phyloP scores from a whole-genome alignment of 2,329 filamentous ascomycete species.

The Colletotrichum theobromicola region DNA sequence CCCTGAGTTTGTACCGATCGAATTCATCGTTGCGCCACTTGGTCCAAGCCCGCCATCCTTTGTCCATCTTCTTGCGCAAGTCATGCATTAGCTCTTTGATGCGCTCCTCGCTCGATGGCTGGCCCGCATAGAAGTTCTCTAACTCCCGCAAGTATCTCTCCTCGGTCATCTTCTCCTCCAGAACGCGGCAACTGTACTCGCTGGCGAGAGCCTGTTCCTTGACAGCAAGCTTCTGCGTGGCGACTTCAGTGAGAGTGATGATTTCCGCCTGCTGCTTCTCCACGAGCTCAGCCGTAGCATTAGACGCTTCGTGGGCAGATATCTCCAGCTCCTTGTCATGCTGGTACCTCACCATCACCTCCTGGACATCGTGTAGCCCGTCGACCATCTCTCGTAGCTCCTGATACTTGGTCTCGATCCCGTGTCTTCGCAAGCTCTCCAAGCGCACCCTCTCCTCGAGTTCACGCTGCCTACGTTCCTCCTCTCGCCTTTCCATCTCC shows the following conservation, averaged over 20 bases:
- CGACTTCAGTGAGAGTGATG: constrained; percentile 28
- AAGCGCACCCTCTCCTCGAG: constrained; percentile 41
- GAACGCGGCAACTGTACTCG: constrained; percentile 47
- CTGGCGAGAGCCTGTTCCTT: constrained; percentile 38
- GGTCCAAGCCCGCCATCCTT: constrained; percentile 43
- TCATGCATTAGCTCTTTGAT: constrained; percentile 37
- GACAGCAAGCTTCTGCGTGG: constrained; percentile 33
- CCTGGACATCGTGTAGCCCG: constrained; percentile 48
- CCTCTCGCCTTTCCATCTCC: constrained; percentile 40
- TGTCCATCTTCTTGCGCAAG: constrained; percentile 46
- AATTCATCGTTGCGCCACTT: constrained; percentile 46
- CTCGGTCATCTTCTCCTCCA: constrained; percentile 48
- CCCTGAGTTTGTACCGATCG: constrained; percentile 34
- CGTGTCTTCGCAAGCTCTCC: constrained; percentile 45
- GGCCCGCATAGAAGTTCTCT: constrained; percentile 36
- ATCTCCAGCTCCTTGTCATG: constrained; percentile 40
- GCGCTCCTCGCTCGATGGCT: constrained; percentile 28
- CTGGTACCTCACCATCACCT: constrained; percentile 36
- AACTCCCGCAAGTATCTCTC: constrained; percentile 47
- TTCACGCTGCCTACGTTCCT: constrained; percentile 41
- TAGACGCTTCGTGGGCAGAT: constrained; percentile 27
- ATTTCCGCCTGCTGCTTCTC: constrained; percentile 38
- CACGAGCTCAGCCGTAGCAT: constrained; percentile 32
- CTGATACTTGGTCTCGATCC: constrained; percentile 43
- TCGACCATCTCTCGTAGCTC: constrained; percentile 40